Evolutionary conservation across 768 basidiomycete species (phyloP), one percentile per base, ranked within the genome.

Genomic region (Hygrocybe coccinea): DNA sequence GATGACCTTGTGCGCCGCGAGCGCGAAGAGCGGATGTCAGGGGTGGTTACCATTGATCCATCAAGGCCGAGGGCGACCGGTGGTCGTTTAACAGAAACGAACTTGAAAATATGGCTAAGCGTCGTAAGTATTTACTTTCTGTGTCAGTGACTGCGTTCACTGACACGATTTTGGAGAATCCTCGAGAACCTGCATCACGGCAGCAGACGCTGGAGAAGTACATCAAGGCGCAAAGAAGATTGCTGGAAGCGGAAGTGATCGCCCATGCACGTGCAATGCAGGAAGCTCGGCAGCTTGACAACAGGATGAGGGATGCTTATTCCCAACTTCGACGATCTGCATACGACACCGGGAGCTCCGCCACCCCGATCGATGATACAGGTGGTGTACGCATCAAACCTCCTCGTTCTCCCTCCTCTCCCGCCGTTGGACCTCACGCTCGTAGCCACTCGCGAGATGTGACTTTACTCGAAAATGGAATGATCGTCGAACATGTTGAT

Each of bases 401-500:
- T 22, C 81, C 84, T 24, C 73, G 75, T 35, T 74, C 78, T 6
- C 72, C 69, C 17, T 65, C 70, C 11, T 74, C 78, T 6, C 72
- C 69, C n/a, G 65, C 70, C 12, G 69, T 74, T 45, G 70, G 71
- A 24, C 59, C 65, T 21, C 79, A 81, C 58, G 69, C 67, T 34
- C 80, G 79, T 29, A 76, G 74, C 19, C 79, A 83, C 52, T 83
- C 84, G 38, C 80, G 87, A 34, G 87, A 92, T 54, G 78, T 90
- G 12, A 89, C 90, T 0, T 74, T 94, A 9, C 79, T 95, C 19
- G 87, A 92, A 69, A 93, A 90, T 60, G 91, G 91, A 2, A 84
- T 94, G 79, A 89, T 92, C 51, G 86, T 93, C 7, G 92, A 95
- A 62, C 87, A 89, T 57, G 87, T 94, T 36, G 82, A 94, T 67